Base-by-base conservation (phyloP, 1,139 yeast species). In the Suhomyces chickasaworum region DNA sequence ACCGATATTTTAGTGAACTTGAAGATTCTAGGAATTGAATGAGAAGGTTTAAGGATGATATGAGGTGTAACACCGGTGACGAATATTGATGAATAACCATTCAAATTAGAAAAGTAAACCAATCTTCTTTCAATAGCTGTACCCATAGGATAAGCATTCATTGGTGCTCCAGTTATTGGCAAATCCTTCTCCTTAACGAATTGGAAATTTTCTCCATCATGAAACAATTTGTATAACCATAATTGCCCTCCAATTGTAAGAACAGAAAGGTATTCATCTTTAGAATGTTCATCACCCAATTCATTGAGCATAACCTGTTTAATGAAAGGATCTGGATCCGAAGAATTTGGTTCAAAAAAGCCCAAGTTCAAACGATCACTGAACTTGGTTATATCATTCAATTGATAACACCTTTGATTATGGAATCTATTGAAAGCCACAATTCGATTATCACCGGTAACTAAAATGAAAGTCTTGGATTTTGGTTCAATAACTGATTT, bases 181-280 rank as follows among this genome's bases (percentile, higher is more conserved):
- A 71, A 55, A 51, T 81, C 81, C 48, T 77, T 73, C 25, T 75
- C 75, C 58, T 81, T 79, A 33, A 66, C 57, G 43, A 84, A 71
- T 50, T 74, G 69, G 54, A 71, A 76, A 52, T 73, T 74, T 38
- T 74, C 77, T 4, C 81, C 78, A 58, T 77, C 82, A 53, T 72
- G 73, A 48, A 71, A 80, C 36, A 84, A 67, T 55, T 82, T 81
- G 61, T 89, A 89, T 51, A 86, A 69, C 38, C 82, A 70, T 1
- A 89, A 69, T 62, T 89, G 95, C 56, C 95, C 95, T 45, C 93
- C 91, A 60, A 83, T 78, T 0, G 96, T 89, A 42, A 89, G 69
- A 6, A 89, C 71, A 0, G 90, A 75, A 50, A 90, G 63, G 61
- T 82, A 84, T 54, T 88, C 91, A 30, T 70, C 71, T 40, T 67